Evolutionary conservation across 2,329 filamentous ascomycete genomes (phyloP).

Genomic region (Calonectria honghensis): DNA sequence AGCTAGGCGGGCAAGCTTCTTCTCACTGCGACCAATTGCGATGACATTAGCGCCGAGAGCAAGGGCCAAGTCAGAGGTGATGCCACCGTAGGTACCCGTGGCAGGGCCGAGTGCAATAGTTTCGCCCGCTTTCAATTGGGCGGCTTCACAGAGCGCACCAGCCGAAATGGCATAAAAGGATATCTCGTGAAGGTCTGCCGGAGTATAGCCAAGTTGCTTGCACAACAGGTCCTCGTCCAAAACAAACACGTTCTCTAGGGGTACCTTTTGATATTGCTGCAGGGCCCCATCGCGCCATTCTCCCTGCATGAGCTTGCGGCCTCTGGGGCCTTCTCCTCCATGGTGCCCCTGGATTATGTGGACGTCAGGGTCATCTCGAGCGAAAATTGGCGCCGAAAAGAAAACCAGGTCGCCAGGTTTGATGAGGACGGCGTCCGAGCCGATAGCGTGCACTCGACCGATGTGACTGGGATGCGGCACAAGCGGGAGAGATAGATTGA

Average conservation of each 20-base stretch:
- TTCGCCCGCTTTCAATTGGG: conserved; percentile 1
- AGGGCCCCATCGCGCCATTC: conserved; percentile 33
- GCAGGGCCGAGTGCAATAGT: conserved; percentile 1
- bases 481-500: not conserved
- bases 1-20: not conserved
- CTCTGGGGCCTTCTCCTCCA: conserved; percentile 31
- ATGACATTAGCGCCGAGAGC: conserved; percentile 2
- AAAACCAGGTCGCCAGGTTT: not conserved
- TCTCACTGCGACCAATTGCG: not conserved
- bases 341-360: conserved; percentile 32
- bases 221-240: not conserved
- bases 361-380: not conserved
- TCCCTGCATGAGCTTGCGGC: conserved; percentile 35
- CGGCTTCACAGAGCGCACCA: not conserved
- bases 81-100: conserved; percentile 4
- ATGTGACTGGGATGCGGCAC: conserved; percentile 7
- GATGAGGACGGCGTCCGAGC: not conserved
- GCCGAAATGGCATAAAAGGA: not conserved
- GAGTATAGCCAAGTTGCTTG: not conserved
- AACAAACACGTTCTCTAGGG: conserved; percentile 28
- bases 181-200: conserved; percentile 8
- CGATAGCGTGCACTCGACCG: not conserved
- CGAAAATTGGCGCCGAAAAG: not conserved
- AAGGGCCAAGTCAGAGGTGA: conserved; percentile 7
- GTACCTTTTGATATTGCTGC: conserved; percentile 34